These are phyloP conservation scores for Zanthoxylum bungeanum DNA, from an alignment of 345 rosid species.

Conservation along the genomic window DNA sequence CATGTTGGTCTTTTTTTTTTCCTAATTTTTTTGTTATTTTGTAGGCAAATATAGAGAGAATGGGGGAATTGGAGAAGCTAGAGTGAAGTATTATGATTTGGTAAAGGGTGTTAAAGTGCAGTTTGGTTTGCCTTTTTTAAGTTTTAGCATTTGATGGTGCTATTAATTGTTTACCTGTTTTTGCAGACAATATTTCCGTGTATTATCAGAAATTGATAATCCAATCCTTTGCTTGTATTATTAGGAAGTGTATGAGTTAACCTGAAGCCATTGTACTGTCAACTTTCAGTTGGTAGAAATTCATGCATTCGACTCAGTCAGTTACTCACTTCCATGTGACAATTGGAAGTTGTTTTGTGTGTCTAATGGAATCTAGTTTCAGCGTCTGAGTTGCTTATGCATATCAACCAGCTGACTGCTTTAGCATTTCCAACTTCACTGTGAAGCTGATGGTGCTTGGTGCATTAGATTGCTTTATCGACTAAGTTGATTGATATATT, in stretches of 20 bases:
- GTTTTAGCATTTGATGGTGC: conserved; percentile 6
- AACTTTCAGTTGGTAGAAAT: no score
- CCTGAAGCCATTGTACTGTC: no score
- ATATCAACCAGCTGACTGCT: no score
- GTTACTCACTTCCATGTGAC: no score
- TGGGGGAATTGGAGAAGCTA: conserved; percentile 92
- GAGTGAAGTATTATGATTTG: conserved; percentile 35
- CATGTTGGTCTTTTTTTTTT: neutral
- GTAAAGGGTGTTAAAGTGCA: conserved; percentile 7
- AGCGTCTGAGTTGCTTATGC: no score
- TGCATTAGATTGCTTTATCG: no score
- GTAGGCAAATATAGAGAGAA: conserved; percentile 93
- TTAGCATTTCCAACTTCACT: no score
- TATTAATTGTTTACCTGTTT: conserved; percentile 6
- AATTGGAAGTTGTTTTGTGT: no score
- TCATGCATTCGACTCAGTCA: no score
- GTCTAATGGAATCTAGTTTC: no score
- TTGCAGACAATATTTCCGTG: conserved; percentile 14
- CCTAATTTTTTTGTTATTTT: neutral
- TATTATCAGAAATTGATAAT: conserved; percentile 1
- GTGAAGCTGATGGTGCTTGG: no score
- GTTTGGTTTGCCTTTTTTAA: conserved; percentile 9
- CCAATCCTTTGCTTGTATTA: conserved; percentile 10
- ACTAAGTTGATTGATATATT: no score
- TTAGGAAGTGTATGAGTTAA: neutral